Evolutionary conservation across 345 rosid species (phyloP).

Genomic region (Lenwebbia sp.): DNA sequence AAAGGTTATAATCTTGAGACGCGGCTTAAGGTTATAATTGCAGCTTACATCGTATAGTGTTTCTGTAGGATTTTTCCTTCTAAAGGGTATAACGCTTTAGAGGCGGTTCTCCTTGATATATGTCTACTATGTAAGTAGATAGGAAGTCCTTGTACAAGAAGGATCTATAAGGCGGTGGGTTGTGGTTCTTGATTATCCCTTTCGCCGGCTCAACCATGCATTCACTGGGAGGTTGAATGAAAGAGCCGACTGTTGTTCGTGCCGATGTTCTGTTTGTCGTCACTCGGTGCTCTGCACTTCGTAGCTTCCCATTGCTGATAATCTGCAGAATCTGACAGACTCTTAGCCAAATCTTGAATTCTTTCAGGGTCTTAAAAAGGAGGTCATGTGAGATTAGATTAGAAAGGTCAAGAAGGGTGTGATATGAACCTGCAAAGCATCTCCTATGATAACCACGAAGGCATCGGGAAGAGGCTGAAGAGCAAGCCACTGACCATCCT

Average conservation of each 20-base stretch:
- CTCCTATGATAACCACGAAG: too few species aligned
- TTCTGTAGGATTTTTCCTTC: neutral
- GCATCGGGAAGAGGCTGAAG: too few species aligned
- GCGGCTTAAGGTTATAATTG: too few species aligned
- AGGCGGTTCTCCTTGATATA: neutral
- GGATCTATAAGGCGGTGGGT: neutral
- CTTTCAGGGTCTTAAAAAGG: too few species aligned
- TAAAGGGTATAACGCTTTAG: neutral
- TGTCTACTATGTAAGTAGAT: neutral
- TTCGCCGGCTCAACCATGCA: constrained; percentile 1
- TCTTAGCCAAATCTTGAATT: neutral
- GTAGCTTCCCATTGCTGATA: constrained; percentile 12
- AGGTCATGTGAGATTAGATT: too few species aligned
- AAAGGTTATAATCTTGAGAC: too few species aligned
- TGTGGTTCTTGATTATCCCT: neutral
- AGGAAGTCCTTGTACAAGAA: constrained; percentile 2
- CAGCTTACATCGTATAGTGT: too few species aligned
- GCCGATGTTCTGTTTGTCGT: constrained; percentile 1
- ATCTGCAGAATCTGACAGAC: neutral
- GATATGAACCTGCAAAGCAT: too few species aligned
- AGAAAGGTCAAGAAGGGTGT: too few species aligned
- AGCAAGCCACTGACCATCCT: neutral
- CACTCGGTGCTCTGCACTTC: constrained; percentile 12
- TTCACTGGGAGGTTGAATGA: constrained; percentile 6
- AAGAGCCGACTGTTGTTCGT: constrained; percentile 3